Evolutionary conservation across 2,329 filamentous ascomycete genomes (phyloP).

Genomic region (Tolypocladium ovalisporum): DNA sequence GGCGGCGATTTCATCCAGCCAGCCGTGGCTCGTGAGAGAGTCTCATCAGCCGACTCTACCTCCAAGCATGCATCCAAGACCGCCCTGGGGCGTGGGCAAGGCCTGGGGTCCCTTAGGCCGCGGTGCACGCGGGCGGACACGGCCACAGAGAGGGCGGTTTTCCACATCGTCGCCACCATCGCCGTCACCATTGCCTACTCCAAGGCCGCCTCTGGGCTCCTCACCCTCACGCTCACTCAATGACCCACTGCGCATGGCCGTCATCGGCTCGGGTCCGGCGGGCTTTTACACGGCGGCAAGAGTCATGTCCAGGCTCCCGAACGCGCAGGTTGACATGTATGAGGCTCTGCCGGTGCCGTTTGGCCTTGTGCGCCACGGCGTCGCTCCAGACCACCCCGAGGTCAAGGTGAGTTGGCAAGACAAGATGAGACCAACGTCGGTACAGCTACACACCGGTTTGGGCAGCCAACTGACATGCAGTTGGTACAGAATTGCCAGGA

Average conservation of each 20-base stretch:
- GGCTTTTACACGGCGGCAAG: constrained; percentile 92
- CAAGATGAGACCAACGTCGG: neutral
- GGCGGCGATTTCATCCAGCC: neutral
- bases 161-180: neutral
- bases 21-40: neutral
- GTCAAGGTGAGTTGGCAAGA: constrained; percentile 63
- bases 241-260: constrained; percentile 64
- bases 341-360: constrained; percentile 88
- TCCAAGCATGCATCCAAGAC: neutral
- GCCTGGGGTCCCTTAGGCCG: neutral
- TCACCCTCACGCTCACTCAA: constrained; percentile 9
- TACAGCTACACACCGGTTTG: constrained; percentile 3
- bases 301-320: constrained; percentile 63
- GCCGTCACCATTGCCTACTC: constrained; percentile 7
- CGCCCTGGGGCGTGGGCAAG: neutral
- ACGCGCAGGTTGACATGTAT: constrained; percentile 85
- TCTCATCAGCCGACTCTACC: neutral
- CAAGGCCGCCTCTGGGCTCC: constrained; percentile 3
- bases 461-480: neutral
- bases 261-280: constrained; percentile 88
- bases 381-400: constrained; percentile 96
- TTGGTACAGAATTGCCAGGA: constrained; percentile 74
- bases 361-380: constrained; percentile 84
- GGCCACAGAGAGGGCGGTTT: neutral
- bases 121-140: neutral